These are phyloP conservation scores for Annona cherimola DNA, from an alignment of 164 flowering plant species.

Conservation along the genomic window DNA sequence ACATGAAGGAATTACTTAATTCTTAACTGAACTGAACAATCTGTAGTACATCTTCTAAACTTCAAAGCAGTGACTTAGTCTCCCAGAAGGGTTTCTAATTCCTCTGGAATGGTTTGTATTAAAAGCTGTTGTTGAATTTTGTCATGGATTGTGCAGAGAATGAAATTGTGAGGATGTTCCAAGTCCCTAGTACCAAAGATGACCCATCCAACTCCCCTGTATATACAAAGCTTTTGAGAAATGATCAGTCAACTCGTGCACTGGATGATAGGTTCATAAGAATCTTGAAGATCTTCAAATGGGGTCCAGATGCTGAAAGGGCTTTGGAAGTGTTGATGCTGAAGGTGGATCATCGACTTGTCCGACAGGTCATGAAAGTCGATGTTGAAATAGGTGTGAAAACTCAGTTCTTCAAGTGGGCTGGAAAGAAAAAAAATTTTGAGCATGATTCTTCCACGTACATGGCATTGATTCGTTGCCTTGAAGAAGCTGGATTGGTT, in stretches of 20 bases:
- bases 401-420: constrained; percentile 89
- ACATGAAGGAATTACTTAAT: too few relatives aligned
- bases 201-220: constrained; percentile 16
- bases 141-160: constrained; percentile 36
- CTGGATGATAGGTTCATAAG: constrained; percentile 88
- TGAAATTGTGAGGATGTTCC: constrained; percentile 85
- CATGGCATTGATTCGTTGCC: constrained; percentile 66
- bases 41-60: background rate
- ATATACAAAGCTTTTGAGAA: constrained; percentile 17
- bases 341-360: constrained; percentile 76
- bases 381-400: constrained; percentile 72
- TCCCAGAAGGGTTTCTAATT: background rate
- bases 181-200: constrained; percentile 25
- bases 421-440: constrained; percentile 49
- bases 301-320: constrained; percentile 96
- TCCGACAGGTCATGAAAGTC: constrained; percentile 59
- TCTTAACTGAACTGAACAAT: background rate
- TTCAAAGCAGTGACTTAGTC: background rate
- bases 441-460: constrained; percentile 71
- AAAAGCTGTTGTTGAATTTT: background rate
- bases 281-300: constrained; percentile 91
- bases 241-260: constrained; percentile 34
- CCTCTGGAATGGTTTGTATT: background rate
- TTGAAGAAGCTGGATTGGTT: constrained; percentile 52
- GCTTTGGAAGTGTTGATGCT: constrained; percentile 83